Conservation (phyloP, 768 basidiomycete species). For the Ephemerocybe angulata region DNA sequence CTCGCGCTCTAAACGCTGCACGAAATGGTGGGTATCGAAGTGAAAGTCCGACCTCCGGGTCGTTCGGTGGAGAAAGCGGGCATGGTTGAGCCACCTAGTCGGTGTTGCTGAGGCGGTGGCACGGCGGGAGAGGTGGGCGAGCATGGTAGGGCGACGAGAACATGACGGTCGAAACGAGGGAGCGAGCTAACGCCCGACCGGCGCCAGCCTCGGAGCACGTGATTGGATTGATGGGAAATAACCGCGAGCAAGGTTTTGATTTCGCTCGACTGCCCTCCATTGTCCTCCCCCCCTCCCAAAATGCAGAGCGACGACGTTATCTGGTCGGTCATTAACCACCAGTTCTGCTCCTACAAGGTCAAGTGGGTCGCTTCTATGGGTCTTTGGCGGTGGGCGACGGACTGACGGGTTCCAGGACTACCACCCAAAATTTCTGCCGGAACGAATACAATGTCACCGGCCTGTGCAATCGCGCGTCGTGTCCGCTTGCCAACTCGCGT, state of each 20-base stretch:
- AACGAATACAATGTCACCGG: conserved; percentile 99
- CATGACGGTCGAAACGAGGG: conserved; percentile 1
- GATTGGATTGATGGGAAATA: background rate
- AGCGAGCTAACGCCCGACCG: background rate
- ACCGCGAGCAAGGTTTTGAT: background rate
- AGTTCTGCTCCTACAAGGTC: conserved; percentile 99
- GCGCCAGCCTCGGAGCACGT: background rate
- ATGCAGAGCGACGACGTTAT: conserved; percentile 99
- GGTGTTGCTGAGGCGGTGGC: background rate
- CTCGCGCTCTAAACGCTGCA: conserved; percentile 83
- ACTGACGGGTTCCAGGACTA: conserved; percentile 52
- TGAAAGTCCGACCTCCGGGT: conserved; percentile 52
- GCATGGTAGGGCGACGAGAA: conserved; percentile 2
- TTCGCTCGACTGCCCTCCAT: background rate
- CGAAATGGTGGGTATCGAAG: conserved; percentile 95
- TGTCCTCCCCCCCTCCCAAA: background rate
- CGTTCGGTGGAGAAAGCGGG: conserved; percentile 30
- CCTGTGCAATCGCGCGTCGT: conserved; percentile 90
- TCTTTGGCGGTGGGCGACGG: background rate
- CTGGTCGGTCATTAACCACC: conserved; percentile 91
- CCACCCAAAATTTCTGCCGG: conserved; percentile 96
- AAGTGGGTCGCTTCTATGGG: conserved; percentile 63
- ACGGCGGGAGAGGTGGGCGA: conserved; percentile 4
- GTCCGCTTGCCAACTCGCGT: conserved; percentile 95
- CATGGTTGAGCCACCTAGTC: conserved; percentile 2